phyloP scores from a whole-genome alignment of 768 basidiomycete genomes.

The Amanita rubescens region DNA sequence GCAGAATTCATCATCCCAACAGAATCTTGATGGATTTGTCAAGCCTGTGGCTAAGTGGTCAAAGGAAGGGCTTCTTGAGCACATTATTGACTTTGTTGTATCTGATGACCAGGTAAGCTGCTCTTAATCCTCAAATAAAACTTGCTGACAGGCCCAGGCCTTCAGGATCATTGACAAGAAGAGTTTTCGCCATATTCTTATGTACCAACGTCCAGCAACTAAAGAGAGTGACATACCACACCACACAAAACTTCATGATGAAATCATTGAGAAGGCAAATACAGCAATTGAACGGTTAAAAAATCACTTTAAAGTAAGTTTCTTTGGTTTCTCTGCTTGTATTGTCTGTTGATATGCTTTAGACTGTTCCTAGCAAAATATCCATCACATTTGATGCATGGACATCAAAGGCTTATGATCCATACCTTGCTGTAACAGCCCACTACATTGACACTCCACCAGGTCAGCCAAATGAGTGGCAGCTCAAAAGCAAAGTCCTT shows the following conservation, averaged over 20 bases:
- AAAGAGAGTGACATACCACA: constrained; percentile 11
- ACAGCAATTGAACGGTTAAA: not conserved
- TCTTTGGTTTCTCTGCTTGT: not conserved
- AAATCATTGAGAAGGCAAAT: constrained; percentile 9
- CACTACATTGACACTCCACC: constrained; percentile 6
- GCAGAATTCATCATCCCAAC: too few relatives aligned
- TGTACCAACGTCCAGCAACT: constrained; percentile 8
- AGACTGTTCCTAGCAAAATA: constrained; percentile 7
- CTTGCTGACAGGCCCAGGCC: not conserved
- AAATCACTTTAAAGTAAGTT: constrained; percentile 7
- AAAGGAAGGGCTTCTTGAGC: constrained; percentile 9
- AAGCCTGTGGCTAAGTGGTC: constrained; percentile 6
- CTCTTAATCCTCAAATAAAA: constrained; percentile 2
- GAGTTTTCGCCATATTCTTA: constrained; percentile 6
- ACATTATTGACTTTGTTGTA: constrained; percentile 9
- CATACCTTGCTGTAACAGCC: constrained; percentile 11
- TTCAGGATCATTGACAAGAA: constrained; percentile 6
- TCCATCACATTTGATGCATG: constrained; percentile 13
- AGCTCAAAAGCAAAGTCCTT: constrained; percentile 6
- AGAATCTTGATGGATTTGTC: constrained; percentile 8
- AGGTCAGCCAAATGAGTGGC: not conserved
- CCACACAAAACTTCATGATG: constrained; percentile 7
- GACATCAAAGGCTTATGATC: constrained; percentile 8
- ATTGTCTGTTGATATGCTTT: not conserved
- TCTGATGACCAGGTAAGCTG: constrained; percentile 8